These are phyloP conservation scores for Herpetospermum pedunculosum DNA, from an alignment of 306 rosid genomes.

Conservation along the genomic window DNA sequence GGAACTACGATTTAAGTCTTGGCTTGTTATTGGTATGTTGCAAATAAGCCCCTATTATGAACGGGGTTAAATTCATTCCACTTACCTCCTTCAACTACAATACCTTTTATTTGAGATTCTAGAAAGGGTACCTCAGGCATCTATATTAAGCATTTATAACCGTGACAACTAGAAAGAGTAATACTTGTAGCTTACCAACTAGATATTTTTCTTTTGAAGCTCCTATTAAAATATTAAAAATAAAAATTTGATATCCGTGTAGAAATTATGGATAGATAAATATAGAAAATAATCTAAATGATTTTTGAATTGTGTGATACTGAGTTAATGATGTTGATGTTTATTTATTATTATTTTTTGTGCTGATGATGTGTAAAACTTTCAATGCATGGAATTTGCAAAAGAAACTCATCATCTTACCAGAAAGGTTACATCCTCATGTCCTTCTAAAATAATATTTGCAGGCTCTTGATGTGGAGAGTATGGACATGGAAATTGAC, in stretches of 20 bases:
- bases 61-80: not conserved
- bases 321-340: not conserved
- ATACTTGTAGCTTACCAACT: not conserved
- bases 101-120: not conserved
- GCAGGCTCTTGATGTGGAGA: constrained; percentile 86
- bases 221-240: not conserved
- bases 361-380: not conserved
- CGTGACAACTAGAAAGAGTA: not conserved
- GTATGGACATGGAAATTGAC: constrained; percentile 97
- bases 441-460: constrained; percentile 11
- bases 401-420: not conserved
- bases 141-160: not conserved
- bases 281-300: not conserved
- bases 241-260: not conserved
- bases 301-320: not conserved
- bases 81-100: not conserved
- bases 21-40: not conserved
- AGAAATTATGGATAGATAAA: not conserved
- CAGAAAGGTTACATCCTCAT: not conserved
- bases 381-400: not conserved
- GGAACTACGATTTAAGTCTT: not conserved
- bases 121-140: not conserved
- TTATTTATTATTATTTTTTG: not conserved
- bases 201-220: not conserved
- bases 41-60: not conserved